Base-by-base conservation (phyloP, 2,329 filamentous ascomycete genomes). In the Trichophyton verrucosum region DNA sequence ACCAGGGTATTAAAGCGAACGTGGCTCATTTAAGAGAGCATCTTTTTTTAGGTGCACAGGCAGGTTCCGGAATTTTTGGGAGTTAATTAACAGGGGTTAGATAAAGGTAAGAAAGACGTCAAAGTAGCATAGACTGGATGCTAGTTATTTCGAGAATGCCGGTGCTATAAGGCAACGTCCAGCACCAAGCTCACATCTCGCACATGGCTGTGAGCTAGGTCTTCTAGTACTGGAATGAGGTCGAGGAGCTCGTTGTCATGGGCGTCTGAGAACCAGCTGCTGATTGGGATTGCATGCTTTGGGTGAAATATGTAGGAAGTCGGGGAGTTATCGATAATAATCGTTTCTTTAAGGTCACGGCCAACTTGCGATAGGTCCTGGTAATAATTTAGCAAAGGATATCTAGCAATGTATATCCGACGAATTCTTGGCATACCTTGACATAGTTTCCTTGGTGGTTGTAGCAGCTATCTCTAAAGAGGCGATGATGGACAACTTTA, bases 241-340 rank as follows among this genome's bases (percentile, higher is more conserved):
- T 99, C 94, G 70, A 99, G 81, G 64, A 99, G 82, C 81, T 99
- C 94, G 76, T 99, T 99, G 78, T 99, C 94, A 76, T 99, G 94
- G 64, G 94, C 94, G 77, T 99, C 94, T 66, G 91, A 96, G 78
- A 99, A 99, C 94, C 94, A 99, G 81, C 92, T 97, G 82, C 91
- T 96, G 78, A 99, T 99, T 27, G 94, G 94, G 57, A 99, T 92
- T 63, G 94, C 94, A 74, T 99, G 94, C 78, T 99, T 92, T 24
- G 94, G 94, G 73, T 99, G 94, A 82, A 99, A 99, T 70, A 99
- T 97, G 79, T 99, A 99, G 11, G 92, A 97, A 3, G 94, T 99
- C 1, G 94, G 94, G 55, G 94, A 97, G 77, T 99, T 99, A 79
- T 99, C 94, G 71, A 99, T 99, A 74, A 99, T 99, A 72, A 99